Evolutionary conservation across 2,329 filamentous ascomycete genomes (phyloP).

Genomic region (Madurella mycetomatis): DNA sequence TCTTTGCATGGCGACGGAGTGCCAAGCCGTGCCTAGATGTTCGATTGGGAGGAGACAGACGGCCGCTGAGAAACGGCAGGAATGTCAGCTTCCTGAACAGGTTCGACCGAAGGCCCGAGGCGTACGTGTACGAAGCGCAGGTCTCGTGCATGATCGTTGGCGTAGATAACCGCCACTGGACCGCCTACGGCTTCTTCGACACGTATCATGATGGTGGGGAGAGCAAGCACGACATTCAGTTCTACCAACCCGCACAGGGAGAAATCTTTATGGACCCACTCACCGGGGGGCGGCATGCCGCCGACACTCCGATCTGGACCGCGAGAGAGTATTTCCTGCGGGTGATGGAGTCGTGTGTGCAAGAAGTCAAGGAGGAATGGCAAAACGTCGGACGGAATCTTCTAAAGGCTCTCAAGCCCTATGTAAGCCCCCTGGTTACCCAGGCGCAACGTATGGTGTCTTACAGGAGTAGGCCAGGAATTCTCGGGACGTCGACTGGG

Average conservation of each 20-base stretch:
- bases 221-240: constrained; percentile 11
- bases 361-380: constrained; percentile 14
- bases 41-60: not conserved
- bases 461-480: not conserved
- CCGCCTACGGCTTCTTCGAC: constrained; percentile 19
- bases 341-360: constrained; percentile 5
- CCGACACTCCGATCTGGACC: not conserved
- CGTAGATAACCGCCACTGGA: constrained; percentile 15
- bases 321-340: constrained; percentile 17
- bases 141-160: constrained; percentile 17
- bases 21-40: not conserved
- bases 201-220: constrained; percentile 17
- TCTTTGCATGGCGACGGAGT: constrained; percentile 8
- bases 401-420: constrained; percentile 5
- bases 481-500: not conserved
- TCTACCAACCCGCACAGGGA: constrained; percentile 7
- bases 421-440: not conserved
- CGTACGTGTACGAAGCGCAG: constrained; percentile 16
- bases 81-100: not conserved
- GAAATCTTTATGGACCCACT: constrained; percentile 5
- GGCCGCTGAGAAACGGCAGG: constrained; percentile 1
- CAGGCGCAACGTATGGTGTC: not conserved
- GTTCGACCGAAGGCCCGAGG: not conserved
- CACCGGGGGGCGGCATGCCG: constrained; percentile 6
- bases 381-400: constrained; percentile 6